Percentiles rank a stretch among this genome's conserved stretches.
Conservation (phyloP, 2,329 filamentous ascomycete species). For the Coniochaeta sp. region DNA sequence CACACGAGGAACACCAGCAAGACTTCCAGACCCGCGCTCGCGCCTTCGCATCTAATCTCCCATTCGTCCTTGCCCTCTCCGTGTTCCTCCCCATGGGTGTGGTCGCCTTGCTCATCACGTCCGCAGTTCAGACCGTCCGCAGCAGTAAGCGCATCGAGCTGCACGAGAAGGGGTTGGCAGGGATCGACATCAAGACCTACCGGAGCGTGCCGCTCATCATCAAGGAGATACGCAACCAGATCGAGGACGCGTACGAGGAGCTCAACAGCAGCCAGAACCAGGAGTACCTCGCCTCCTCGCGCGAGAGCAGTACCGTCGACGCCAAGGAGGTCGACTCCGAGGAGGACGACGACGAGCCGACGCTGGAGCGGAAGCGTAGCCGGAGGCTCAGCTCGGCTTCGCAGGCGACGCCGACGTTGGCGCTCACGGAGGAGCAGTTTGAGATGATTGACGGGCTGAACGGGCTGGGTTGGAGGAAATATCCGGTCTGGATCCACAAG, state of each 20-base stretch:
- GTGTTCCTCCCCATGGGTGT: constrained; percentile 70
- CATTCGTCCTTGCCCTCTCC: constrained; percentile 56
- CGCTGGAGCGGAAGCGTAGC: constrained; percentile 27
- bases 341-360: constrained; percentile 25
- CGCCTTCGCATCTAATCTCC: constrained; percentile 40
- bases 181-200: constrained; percentile 62
- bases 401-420: constrained; percentile 57
- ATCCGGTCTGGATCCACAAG: constrained; percentile 68
- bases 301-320: constrained; percentile 48
- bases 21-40: constrained; percentile 9
- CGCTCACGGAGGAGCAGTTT: constrained; percentile 74
- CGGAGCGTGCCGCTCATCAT: constrained; percentile 58
- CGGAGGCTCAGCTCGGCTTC: constrained; percentile 13
- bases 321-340: constrained; percentile 56
- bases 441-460: constrained; percentile 76
- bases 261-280: constrained; percentile 61
- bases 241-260: constrained; percentile 71
- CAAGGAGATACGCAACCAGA: constrained; percentile 64
- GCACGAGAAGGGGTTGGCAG: constrained; percentile 65
- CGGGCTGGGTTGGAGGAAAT: constrained; percentile 54
- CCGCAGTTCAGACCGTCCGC: constrained; percentile 66
- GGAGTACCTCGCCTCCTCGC: constrained; percentile 57
- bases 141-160: constrained; percentile 68
- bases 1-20: constrained; percentile 3
- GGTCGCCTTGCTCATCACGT: constrained; percentile 65